phyloP scores from a whole-genome alignment of 2,329 filamentous ascomycete genomes.

The Aspergillus caelatus region DNA sequence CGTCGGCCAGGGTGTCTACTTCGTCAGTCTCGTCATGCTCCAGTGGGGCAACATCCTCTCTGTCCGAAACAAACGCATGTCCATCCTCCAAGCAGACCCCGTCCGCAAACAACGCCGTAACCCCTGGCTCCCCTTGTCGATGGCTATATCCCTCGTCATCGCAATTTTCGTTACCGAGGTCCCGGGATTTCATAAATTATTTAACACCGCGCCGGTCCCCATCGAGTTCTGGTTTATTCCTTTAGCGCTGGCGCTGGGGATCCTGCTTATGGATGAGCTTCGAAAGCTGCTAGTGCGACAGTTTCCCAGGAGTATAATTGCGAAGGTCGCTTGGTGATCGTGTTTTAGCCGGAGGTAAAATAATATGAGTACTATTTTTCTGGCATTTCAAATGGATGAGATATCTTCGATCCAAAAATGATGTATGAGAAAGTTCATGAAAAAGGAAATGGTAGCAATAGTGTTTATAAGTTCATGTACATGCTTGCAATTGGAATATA shows the following conservation, averaged over 20 bases:
- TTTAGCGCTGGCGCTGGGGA: slow-evolving; percentile 53
- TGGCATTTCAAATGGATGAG: background rate
- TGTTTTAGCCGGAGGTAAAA: background rate
- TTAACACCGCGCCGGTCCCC: slow-evolving; percentile 54
- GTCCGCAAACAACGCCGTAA: slow-evolving; percentile 52
- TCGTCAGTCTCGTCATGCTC: slow-evolving; percentile 57
- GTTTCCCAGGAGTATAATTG: slow-evolving; percentile 50
- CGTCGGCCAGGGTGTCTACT: slow-evolving; percentile 57
- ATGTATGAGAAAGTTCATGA: background rate
- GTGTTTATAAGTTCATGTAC: background rate
- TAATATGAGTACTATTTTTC: background rate
- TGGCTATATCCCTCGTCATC: slow-evolving; percentile 53
- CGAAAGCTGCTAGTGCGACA: slow-evolving; percentile 54
- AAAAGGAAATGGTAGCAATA: background rate
- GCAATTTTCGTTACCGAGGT: slow-evolving; percentile 59
- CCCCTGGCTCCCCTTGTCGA: slow-evolving; percentile 52
- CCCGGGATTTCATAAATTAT: slow-evolving; percentile 53
- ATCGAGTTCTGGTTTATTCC: slow-evolving; percentile 58
- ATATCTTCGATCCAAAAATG: background rate
- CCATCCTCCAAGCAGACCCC: slow-evolving; percentile 56
- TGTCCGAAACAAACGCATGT: slow-evolving; percentile 56
- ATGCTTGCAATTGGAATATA: background rate
- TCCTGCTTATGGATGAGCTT: slow-evolving; percentile 57
- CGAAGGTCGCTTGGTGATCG: slow-evolving; percentile 53
- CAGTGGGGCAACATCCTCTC: slow-evolving; percentile 58